Conservation (phyloP, 768 basidiomycete species). For the Rhodocollybia butyracea region DNA sequence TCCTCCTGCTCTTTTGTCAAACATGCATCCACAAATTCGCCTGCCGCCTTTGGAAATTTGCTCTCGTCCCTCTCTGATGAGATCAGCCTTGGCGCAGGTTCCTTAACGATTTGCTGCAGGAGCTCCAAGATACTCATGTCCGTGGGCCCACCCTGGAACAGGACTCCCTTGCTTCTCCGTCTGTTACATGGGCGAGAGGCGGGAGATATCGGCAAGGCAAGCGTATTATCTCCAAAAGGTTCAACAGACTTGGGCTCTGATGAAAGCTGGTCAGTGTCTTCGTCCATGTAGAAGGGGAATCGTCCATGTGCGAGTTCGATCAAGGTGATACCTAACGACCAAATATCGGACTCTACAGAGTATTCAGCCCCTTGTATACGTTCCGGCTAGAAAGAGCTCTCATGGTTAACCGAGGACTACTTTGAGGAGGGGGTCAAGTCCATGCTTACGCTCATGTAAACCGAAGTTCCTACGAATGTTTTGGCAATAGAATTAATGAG, state of each 20-base stretch:
- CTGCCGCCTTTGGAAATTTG: constrained; percentile 65
- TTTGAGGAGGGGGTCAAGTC: neutral
- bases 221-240: neutral
- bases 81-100: constrained; percentile 87
- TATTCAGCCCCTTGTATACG: constrained; percentile 98
- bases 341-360: constrained; percentile 98
- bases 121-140: constrained; percentile 98
- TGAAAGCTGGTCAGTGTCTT: neutral
- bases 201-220: constrained; percentile 16
- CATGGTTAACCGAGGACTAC: neutral
- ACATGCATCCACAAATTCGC: constrained; percentile 86
- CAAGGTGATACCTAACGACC: constrained; percentile 95
- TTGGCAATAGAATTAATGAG: constrained; percentile 98
- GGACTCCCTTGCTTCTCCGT: constrained; percentile 88
- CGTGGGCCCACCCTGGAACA: constrained; percentile 89
- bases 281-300: constrained; percentile 73
- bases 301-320: constrained; percentile 96
- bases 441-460: constrained; percentile 97
- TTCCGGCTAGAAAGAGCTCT: constrained; percentile 70
- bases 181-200: constrained; percentile 55
- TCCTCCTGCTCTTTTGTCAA: constrained; percentile 84
- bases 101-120: constrained; percentile 97
- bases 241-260: neutral
- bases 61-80: constrained; percentile 44
- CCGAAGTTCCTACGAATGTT: constrained; percentile 97